Percentiles rank a stretch among this genome's conserved stretches.
phyloP scores from a whole-genome alignment of 2,329 filamentous ascomycete species.

The Clarireedia sp. region DNA sequence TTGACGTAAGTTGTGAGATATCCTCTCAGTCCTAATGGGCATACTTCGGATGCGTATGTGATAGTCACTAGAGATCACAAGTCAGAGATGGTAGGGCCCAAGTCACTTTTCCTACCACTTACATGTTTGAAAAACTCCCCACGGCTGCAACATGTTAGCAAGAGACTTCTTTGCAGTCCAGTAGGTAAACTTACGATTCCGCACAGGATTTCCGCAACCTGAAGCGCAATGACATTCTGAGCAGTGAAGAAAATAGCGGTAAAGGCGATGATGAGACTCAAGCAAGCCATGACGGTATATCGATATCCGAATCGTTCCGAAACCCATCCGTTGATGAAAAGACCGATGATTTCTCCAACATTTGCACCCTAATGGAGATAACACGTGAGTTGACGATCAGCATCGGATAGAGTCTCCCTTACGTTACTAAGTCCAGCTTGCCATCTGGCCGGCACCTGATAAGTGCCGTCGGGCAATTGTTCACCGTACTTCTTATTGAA shows the following conservation, averaged over 20 bases:
- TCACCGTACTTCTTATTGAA: constrained; percentile 29
- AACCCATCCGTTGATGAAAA: constrained; percentile 40
- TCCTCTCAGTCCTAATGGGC: constrained; percentile 46
- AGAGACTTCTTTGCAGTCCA: not conserved
- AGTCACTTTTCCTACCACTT: constrained; percentile 28
- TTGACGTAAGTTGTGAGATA: constrained; percentile 50
- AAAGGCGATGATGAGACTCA: constrained; percentile 32
- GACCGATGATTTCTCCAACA: constrained; percentile 35
- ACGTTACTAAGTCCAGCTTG: constrained; percentile 27
- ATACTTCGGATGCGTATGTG: constrained; percentile 40
- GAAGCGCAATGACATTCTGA: constrained; percentile 36
- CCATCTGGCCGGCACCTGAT: constrained; percentile 26
- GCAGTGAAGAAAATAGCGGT: constrained; percentile 46
- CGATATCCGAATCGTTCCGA: constrained; percentile 37
- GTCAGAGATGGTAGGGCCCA: not conserved
- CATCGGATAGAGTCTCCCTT: not conserved
- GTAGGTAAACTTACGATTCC: constrained; percentile 24
- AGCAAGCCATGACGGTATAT: constrained; percentile 27
- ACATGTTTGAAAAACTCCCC: constrained; percentile 40
- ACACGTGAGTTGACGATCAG: constrained; percentile 1
- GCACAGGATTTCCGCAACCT: constrained; percentile 41
- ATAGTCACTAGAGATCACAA: not conserved
- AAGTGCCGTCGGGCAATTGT: constrained; percentile 8
- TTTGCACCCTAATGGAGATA: constrained; percentile 15
- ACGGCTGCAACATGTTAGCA: constrained; percentile 27